A percentile compares a stretch with the other conserved stretches of the same genome.
phyloP scores from a whole-genome alignment of 768 basidiomycete genomes.

The Leccinum longicurvipes region DNA sequence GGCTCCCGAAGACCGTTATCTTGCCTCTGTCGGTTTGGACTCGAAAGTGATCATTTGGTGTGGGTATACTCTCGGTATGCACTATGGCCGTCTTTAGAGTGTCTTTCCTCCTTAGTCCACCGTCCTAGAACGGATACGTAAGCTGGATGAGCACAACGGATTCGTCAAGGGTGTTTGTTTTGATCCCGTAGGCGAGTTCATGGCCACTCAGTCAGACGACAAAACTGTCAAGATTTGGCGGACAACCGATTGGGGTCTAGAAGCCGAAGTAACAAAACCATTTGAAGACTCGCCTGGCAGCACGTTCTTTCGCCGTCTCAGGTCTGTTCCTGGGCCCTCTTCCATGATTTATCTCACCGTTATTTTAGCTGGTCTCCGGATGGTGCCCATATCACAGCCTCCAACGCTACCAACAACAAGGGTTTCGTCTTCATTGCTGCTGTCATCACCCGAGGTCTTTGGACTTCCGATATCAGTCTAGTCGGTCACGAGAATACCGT shows the following conservation, averaged over 20 bases:
- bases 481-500: conserved; percentile 98
- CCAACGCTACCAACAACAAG: conserved; percentile 94
- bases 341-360: not conserved
- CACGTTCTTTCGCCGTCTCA: conserved; percentile 89
- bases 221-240: conserved; percentile 96
- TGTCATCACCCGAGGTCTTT: conserved; percentile 84
- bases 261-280: conserved; percentile 82
- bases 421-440: conserved; percentile 98
- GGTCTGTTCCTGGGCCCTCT: conserved; percentile 40
- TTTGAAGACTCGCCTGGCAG: conserved; percentile 93
- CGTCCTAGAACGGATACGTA: conserved; percentile 68
- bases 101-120: not conserved
- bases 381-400: conserved; percentile 96
- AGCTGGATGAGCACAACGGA: conserved; percentile 86
- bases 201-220: conserved; percentile 98
- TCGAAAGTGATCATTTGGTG: conserved; percentile 93
- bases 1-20: conserved; percentile 87
- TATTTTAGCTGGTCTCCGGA: conserved; percentile 90
- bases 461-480: conserved; percentile 89
- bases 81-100: not conserved
- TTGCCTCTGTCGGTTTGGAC: conserved; percentile 93
- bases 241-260: conserved; percentile 86
- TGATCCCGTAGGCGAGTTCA: conserved; percentile 96
- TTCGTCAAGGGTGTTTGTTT: conserved; percentile 99
- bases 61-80: conserved; percentile 80